Evolutionary conservation across 1,139 yeast species (phyloP).

Genomic region (Yamadazyma trypodendri): DNA sequence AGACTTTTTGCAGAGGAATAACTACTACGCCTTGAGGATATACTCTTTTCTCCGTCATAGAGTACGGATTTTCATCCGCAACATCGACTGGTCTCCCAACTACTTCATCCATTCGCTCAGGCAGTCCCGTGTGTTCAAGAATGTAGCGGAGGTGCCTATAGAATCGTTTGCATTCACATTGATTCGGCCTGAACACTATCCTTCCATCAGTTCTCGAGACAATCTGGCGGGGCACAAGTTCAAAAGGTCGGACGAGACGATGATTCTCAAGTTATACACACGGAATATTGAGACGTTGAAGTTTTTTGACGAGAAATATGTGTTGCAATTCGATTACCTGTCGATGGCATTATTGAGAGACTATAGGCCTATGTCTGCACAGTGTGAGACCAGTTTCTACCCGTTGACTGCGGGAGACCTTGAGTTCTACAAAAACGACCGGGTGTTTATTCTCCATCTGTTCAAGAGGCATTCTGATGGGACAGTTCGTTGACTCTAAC

Average conservation of each 20-base stretch:
- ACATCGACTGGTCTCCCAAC: constrained; percentile 19
- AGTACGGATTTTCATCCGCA: constrained; percentile 17
- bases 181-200: constrained; percentile 35
- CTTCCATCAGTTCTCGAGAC: constrained; percentile 15
- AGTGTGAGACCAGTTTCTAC: constrained; percentile 7
- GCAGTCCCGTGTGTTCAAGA: constrained; percentile 17
- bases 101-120: constrained; percentile 11
- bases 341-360: constrained; percentile 27
- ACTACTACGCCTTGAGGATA: constrained; percentile 26
- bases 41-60: constrained; percentile 28
- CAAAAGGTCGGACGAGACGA: constrained; percentile 24
- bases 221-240: constrained; percentile 15
- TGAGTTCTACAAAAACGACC: constrained; percentile 13
- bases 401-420: constrained; percentile 12
- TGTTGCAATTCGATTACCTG: constrained; percentile 27
- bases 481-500: too few species aligned
- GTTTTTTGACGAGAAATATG: constrained; percentile 21
- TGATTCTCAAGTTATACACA: constrained; percentile 22
- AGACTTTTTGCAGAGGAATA: constrained; percentile 25
- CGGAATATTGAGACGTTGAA: constrained; percentile 29
- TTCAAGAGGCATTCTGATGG: background rate
- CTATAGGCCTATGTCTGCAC: constrained; percentile 22
- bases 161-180: constrained; percentile 26
- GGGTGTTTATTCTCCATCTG: constrained; percentile 1
- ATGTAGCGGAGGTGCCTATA: constrained; percentile 25